Evolutionary conservation across 2,329 filamentous ascomycete genomes (phyloP).

Genomic region (Coniochaeta sp.): DNA sequence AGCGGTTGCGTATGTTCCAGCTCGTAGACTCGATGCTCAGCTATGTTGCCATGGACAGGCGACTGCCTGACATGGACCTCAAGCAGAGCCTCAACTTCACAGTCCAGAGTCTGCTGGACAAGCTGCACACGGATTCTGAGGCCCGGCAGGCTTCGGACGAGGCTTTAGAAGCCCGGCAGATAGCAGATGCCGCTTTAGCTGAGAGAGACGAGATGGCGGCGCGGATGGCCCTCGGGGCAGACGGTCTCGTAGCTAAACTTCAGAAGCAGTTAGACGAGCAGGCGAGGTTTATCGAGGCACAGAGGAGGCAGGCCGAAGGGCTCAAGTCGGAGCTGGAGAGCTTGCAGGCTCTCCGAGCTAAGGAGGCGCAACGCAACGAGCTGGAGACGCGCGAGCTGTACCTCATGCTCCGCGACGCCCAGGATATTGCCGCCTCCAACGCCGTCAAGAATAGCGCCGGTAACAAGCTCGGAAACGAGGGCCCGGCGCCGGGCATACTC

Average conservation of each 20-base stretch:
- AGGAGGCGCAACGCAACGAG: constrained; percentile 91
- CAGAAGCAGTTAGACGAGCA: constrained; percentile 95
- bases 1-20: constrained; percentile 91
- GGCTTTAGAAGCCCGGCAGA: constrained; percentile 79
- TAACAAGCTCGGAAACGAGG: constrained; percentile 49
- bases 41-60: constrained; percentile 96
- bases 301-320: constrained; percentile 75
- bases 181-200: constrained; percentile 91
- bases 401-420: constrained; percentile 94
- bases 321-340: constrained; percentile 86
- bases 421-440: constrained; percentile 88
- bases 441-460: constrained; percentile 47
- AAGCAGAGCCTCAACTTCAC: constrained; percentile 98
- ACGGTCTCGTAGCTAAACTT: constrained; percentile 85
- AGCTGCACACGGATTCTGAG: constrained; percentile 93
- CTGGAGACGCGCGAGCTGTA: constrained; percentile 94
- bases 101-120: constrained; percentile 89
- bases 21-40: constrained; percentile 98
- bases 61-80: constrained; percentile 92
- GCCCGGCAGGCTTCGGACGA: constrained; percentile 89
- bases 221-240: constrained; percentile 82
- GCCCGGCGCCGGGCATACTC: constrained; percentile 76
- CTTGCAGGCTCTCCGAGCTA: constrained; percentile 74
- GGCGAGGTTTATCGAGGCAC: constrained; percentile 80
- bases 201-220: constrained; percentile 93